phyloP scores from a whole-genome alignment of 352 stramenopile species.

The Pythium dissotocum region DNA sequence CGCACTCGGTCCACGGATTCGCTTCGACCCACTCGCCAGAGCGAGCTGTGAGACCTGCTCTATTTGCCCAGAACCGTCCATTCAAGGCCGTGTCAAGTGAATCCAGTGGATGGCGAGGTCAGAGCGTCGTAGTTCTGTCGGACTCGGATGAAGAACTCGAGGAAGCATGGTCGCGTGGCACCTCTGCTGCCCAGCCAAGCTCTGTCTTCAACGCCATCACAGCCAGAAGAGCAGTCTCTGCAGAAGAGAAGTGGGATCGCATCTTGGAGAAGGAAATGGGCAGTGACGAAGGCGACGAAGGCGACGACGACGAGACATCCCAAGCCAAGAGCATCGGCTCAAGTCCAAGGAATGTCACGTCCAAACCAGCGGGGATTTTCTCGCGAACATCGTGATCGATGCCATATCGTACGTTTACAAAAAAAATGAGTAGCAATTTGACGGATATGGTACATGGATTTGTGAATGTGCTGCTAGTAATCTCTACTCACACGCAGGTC shows the following conservation, averaged over 20 bases:
- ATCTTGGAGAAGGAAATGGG: constrained; percentile 53
- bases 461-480: background rate
- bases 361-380: background rate
- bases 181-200: background rate
- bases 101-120: background rate
- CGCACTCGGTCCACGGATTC: background rate
- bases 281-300: constrained; percentile 20
- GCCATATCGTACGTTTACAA: background rate
- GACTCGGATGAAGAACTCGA: constrained; percentile 18
- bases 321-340: background rate
- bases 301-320: constrained; percentile 7
- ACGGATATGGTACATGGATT: constrained; percentile 2
- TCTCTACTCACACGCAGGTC: constrained; percentile 24
- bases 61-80: constrained; percentile 17
- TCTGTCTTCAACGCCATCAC: constrained; percentile 19
- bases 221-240: constrained; percentile 22
- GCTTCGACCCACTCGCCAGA: background rate
- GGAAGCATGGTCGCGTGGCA: constrained; percentile 6
- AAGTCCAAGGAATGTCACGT: background rate
- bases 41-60: constrained; percentile 8
- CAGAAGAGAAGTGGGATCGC: constrained; percentile 77
- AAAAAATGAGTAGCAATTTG: background rate
- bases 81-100: background rate
- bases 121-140: background rate
- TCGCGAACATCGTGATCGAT: background rate